These are phyloP conservation scores for Tricholoma hemisulphureum DNA, from an alignment of 768 basidiomycete genomes.

Conservation along the genomic window DNA sequence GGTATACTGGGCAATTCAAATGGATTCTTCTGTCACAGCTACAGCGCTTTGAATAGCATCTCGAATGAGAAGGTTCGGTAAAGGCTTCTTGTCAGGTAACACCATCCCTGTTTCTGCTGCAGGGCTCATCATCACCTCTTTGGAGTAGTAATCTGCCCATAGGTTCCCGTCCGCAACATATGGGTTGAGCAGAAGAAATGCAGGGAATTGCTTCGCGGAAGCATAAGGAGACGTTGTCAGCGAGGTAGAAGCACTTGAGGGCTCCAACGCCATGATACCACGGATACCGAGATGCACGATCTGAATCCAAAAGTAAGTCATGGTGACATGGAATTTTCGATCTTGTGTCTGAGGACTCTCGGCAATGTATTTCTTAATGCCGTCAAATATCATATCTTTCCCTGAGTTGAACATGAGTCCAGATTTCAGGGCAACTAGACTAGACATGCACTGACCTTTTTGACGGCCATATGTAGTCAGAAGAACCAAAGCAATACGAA, in stretches of 20 bases:
- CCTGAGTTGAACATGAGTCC: conserved; percentile 23
- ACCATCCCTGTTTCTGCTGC: conserved; percentile 41
- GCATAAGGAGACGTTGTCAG: conserved; percentile 7
- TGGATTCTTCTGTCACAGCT: too few relatives aligned
- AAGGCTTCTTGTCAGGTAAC: conserved; percentile 42
- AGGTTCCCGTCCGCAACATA: conserved; percentile 40
- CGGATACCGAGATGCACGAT: conserved; percentile 47
- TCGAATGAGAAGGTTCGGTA: conserved; percentile 38
- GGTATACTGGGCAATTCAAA: too few relatives aligned
- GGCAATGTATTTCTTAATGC: conserved; percentile 39
- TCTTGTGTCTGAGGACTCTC: conserved; percentile 35
- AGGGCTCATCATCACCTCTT: conserved; percentile 42
- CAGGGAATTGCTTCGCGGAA: conserved; percentile 30
- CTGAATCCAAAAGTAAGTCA: conserved; percentile 55
- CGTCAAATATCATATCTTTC: conserved; percentile 44
- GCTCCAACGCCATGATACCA: conserved; percentile 26
- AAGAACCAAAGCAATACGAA: conserved; percentile 43
- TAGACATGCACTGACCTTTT: conserved; percentile 31
- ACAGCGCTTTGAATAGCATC: conserved; percentile 28
- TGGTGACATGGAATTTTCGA: conserved; percentile 42
- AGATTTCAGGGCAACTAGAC: neutral
- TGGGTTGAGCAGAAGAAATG: conserved; percentile 41
- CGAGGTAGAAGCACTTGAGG: neutral
- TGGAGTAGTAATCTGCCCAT: conserved; percentile 44
- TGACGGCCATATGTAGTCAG: conserved; percentile 40